Base-by-base conservation (phyloP, 208 protist genomes). In the Trypanosoma boissoni region DNA sequence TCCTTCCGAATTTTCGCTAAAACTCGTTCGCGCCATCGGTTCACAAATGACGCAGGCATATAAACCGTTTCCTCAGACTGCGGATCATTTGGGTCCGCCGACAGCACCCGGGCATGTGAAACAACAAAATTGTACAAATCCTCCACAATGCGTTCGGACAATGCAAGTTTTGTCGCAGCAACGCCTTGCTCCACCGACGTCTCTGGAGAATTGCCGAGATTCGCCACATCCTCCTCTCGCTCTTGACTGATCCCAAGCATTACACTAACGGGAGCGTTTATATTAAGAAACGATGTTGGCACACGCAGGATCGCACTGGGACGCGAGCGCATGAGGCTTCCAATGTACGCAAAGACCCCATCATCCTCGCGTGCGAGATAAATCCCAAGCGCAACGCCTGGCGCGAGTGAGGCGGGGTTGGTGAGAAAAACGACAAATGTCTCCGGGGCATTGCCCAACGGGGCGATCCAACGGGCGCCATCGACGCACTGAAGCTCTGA, bases 371-470 rank as follows among this genome's bases (percentile, higher is more conserved):
- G 72, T 1, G 79, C 76, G 26, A 88, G 64, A 37, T 87, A 91
- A 28, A 94, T 50, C 34, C 74, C 76, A 36, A 94, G 58, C 26
- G 72, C 76, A 21, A 48, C 62, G 37, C 64, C 64, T 4, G 56
- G 37, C 9, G 75, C 64, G 0, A 90, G 71, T 1, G 77, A 74
- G 28, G 72, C 59, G 18, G 63, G 59, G 45, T 67, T 64, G 3
- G 76, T 89, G 24, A 94, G 74, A 59, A 94, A 94, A 5, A 88
- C 77, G 2, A 86, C 68, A 60, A 94, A 71, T 10, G 53, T 71
- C 45, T 69, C 68, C 7, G 83, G 78, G 1, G 82, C 76, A 27
- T 46, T 39, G 26, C 75, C 82, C 0, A 94, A 52, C 20, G 52
- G n/a, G 6, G 76, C 31, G 0, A 73, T 56, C 84, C 87, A 94